A percentile compares a stretch with the other conserved stretches of the same genome.
Conservation (phyloP, 2,329 filamentous ascomycete genomes). For the Cadophora sp. region DNA sequence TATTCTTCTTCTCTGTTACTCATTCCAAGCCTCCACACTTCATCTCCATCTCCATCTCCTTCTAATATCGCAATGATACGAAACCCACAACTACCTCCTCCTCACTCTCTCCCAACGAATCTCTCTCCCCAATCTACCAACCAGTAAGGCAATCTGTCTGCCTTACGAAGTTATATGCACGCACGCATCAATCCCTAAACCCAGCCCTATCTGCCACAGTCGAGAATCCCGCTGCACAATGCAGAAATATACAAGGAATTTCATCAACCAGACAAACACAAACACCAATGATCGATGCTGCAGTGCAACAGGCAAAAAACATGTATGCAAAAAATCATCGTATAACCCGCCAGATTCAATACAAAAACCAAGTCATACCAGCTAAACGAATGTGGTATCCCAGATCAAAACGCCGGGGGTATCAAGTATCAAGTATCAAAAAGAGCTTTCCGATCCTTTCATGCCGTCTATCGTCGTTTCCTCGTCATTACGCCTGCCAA, state of each 20-base stretch:
- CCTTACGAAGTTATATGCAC: too few species aligned
- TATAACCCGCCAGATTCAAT: background rate
- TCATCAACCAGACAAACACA: background rate
- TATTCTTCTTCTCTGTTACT: background rate
- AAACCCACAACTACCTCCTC: background rate
- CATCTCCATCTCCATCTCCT: too few species aligned
- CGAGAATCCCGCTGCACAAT: background rate
- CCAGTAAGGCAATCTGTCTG: slow-evolving; percentile 1
- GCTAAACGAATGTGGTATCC: slow-evolving; percentile 1
- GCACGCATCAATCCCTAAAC: slow-evolving; percentile 11
- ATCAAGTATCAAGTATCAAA: too few species aligned
- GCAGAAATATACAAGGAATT: background rate
- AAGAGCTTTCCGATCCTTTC: too few species aligned
- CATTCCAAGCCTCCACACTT: background rate
- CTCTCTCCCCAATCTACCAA: background rate
- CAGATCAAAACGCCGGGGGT: slow-evolving; percentile 12
- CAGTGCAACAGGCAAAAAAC: background rate
- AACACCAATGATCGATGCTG: background rate
- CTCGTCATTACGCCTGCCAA: background rate
- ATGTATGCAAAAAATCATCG: background rate
- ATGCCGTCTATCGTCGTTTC: slow-evolving; percentile 8
- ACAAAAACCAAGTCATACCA: background rate
- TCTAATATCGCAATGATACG: background rate
- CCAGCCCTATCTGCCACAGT: background rate
- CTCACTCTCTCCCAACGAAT: background rate